Base-by-base conservation (phyloP, 495 filamentous ascomycete genomes). In the Acidiella bohemica region DNA sequence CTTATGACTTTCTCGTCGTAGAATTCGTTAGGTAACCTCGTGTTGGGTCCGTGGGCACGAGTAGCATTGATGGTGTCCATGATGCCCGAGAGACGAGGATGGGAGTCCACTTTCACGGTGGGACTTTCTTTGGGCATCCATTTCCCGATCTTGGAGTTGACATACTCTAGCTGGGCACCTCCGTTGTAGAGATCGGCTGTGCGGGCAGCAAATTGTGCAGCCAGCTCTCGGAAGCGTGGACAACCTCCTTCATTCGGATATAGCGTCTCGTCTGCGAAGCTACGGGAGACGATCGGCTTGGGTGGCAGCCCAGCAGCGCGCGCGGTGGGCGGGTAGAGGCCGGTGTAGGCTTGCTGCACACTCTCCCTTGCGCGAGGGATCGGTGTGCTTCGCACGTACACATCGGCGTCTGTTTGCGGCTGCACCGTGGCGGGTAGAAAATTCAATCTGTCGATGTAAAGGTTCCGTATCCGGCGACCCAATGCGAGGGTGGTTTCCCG, bases 11-110 rank as follows among this genome's bases (percentile, higher is more conserved):
- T 81, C 22, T 66, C 53, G 51, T 94, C 84, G 58, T 97, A 96
- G 59, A 97, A 97, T 36, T 86, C 82, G 11, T 62, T 59, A 0
- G 90, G 90, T 5, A 97, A 67, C 31, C 66, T 67, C 0, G 84
- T 93, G 11, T 68, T 67, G 0, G 79, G 10, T 8, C 85, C 88
- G 60, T 97, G 90, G 3, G 85, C 88, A 11, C 81, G 65, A 1
- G 82, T 90, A 17, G 82, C 70, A 57, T 95, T 96, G 46, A 95
- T 71, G 8, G 85, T 90, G 53, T 97, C 90, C 77, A 86, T 86
- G 41, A 97, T 81, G 21, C 90, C 92, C 5, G 75, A 83, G 8
- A 97, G 66, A 33, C 83, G 68, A 0, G 90, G 90, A 42, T 81
- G 78, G 2, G 74, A 75, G 61, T 95, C 85, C 1, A 96, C 84